These are phyloP conservation scores for Solanum verrucosum DNA, from an alignment of 257 asterid genomes.

Conservation along the genomic window DNA sequence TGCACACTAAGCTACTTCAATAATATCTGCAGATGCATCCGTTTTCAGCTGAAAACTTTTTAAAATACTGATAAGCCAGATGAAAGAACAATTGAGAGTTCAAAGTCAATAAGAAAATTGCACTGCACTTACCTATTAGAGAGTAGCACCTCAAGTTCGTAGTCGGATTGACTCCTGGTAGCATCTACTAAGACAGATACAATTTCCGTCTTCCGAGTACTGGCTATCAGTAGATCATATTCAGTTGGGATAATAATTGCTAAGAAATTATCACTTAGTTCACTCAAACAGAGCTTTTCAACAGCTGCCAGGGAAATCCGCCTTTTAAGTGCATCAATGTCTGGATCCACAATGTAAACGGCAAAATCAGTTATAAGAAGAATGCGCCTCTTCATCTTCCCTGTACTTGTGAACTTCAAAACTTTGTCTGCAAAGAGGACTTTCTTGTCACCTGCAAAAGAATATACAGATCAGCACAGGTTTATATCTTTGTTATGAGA, in stretches of 20 bases:
- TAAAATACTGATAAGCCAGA: not conserved
- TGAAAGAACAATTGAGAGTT: not conserved
- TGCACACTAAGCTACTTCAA: not conserved
- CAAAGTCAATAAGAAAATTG: not conserved
- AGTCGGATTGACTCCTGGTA: slow-evolving; percentile 74
- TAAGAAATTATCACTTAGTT: slow-evolving; percentile 68
- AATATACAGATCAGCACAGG: not conserved
- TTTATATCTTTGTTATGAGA: not conserved
- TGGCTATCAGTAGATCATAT: slow-evolving; percentile 81
- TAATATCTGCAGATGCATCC: not conserved
- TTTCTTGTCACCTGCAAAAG: slow-evolving; percentile 65
- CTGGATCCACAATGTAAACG: slow-evolving; percentile 70
- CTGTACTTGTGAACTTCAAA: slow-evolving; percentile 75
- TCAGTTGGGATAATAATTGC: slow-evolving; percentile 85
- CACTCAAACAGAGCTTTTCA: slow-evolving; percentile 81
- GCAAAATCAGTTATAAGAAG: slow-evolving; percentile 84
- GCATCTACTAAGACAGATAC: slow-evolving; percentile 59
- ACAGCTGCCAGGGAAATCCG: slow-evolving; percentile 94
- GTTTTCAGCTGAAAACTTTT: not conserved
- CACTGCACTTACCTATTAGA: slow-evolving; percentile 35
- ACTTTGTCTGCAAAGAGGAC: slow-evolving; percentile 87
- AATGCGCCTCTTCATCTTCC: slow-evolving; percentile 72
- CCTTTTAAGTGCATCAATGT: slow-evolving; percentile 66
- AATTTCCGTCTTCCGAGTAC: slow-evolving; percentile 81
- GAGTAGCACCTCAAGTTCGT: slow-evolving; percentile 67